phyloP scores from a whole-genome alignment of 805 yeast genomes.

The Pichia insulana region DNA sequence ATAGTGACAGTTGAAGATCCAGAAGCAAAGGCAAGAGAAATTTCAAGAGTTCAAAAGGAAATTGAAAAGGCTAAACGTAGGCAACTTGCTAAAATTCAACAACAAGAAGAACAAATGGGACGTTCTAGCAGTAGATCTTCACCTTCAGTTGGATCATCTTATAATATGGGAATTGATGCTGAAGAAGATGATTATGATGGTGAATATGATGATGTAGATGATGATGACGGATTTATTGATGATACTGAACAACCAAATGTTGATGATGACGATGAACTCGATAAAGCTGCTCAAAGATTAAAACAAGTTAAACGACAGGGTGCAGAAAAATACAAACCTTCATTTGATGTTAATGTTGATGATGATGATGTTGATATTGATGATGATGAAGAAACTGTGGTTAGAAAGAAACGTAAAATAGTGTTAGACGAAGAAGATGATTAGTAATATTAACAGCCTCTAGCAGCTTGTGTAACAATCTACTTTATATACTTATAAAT shows the following conservation, averaged over 20 bases:
- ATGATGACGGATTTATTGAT: not conserved
- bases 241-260: constrained; percentile 9
- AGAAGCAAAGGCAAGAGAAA: constrained; percentile 52
- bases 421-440: constrained; percentile 32
- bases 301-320: constrained; percentile 48
- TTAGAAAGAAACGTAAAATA: constrained; percentile 37
- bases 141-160: constrained; percentile 18
- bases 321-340: constrained; percentile 42
- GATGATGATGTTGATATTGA: constrained; percentile 48
- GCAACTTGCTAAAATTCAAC: constrained; percentile 41
- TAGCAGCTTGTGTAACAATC: too few relatives aligned
- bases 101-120: constrained; percentile 51
- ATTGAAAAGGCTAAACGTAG: constrained; percentile 58
- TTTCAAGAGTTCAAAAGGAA: constrained; percentile 60
- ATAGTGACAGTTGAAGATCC: constrained; percentile 57
- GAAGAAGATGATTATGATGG: constrained; percentile 23
- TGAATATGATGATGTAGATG: constrained; percentile 11
- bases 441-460: too few relatives aligned
- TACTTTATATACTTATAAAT: too few relatives aligned
- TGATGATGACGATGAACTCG: constrained; percentile 31
- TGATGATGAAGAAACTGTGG: constrained; percentile 38
- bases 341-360: constrained; percentile 36
- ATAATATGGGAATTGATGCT: constrained; percentile 36
- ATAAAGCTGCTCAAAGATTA: constrained; percentile 50
- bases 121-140: constrained; percentile 23